Base-by-base conservation (phyloP, 73 alveolate species). In the Paraurostyla sp. region DNA sequence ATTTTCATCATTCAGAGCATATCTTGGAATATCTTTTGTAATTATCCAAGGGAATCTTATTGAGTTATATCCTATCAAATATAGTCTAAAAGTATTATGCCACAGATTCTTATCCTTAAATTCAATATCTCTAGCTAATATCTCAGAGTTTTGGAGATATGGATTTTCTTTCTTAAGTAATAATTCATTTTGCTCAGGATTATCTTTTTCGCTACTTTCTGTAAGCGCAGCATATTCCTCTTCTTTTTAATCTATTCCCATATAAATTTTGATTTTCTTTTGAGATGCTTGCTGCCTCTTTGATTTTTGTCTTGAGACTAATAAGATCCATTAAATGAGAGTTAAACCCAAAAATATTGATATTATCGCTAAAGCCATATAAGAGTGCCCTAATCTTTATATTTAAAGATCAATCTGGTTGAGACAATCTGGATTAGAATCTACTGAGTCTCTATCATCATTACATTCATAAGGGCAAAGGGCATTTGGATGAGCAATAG, bases 401-500 rank as follows among this genome's bases (percentile, higher is more conserved):
- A 90, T 48, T 30, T 68, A 73, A 32, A 88, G 58, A 35, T 84
- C 86, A 40, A 91, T 36, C 0, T 58, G 62, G 27, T 49, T 41
- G 11, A 82, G 50, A 40, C 95, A 91, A 32, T 91, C 90, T 0
- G 91, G 89, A 41, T 91, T 91, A 23, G 7, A 42, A 32, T 30
- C 71, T 0, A 57, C 92, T 30, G 41, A 7, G 4, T 84, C 87
- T 0, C 56, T 22, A 22, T 87, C 76, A n/a, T 38, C 1, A 7
- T 62, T 23, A 41, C 95, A 91, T 29, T 71, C 73, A 48, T 54
- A 91, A 1, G 95, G 93, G 36, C 95, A 91, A 7, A 30, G 30
- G 42, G 80, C 89, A 32, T 84, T 83, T 32, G 43, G 20, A 0
- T 27, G 73, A 36, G 71, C 88, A 11, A n/a, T 48, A 27, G 16